Base-by-base conservation (phyloP, 2,329 filamentous ascomycete genomes). In the Phoma sp. region DNA sequence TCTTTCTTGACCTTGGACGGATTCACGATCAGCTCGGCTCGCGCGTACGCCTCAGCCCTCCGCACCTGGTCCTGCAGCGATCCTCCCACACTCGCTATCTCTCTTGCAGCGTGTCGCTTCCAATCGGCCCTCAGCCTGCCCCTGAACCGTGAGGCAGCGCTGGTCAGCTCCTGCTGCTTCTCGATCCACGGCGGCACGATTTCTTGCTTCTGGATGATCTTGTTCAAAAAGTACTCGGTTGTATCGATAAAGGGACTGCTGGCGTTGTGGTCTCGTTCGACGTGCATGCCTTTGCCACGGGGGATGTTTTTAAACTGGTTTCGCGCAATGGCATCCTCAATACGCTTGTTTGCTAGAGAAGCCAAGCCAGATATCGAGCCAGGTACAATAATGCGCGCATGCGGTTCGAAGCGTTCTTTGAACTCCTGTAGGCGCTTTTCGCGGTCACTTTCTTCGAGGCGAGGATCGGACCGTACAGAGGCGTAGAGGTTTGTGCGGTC, bases 141-240 rank as follows among this genome's bases (percentile, higher is more conserved):
- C 2, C 95, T 84, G 70, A 99, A 97, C 1, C 82, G 81, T 12
- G 81, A 83, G 1, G 88, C 84, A 0, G 90, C 84, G 57, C 85
- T 86, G 10, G 87, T 83, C 6, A 98, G 79, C 68, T 97, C 92
- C 72, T 98, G 94, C 74, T 99, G 95, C 77, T 97, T 98, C 76
- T 99, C 95, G 56, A 99, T 98, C 95, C 95, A 99, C 0, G 94
- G 94, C 0, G 95, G 95, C 0, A 96, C 91, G 56, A 98, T 91
- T 19, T 96, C 93, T 75, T 99, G 95, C 55, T 90, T 89, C 77
- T 97, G 91, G 60, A 99, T 97, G 80, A 98, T 97, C 77, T 96
- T 95, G 77, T 99, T 98, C 89, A 98, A 89, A 67, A 98, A 91
- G 73, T 97, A 97, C 76, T 98, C 94, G 0, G 95, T 98, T 0